Percentiles rank a stretch among this genome's conserved stretches.
phyloP scores from a whole-genome alignment of 352 stramenopile genomes.

The Globisporangium spinosum region DNA sequence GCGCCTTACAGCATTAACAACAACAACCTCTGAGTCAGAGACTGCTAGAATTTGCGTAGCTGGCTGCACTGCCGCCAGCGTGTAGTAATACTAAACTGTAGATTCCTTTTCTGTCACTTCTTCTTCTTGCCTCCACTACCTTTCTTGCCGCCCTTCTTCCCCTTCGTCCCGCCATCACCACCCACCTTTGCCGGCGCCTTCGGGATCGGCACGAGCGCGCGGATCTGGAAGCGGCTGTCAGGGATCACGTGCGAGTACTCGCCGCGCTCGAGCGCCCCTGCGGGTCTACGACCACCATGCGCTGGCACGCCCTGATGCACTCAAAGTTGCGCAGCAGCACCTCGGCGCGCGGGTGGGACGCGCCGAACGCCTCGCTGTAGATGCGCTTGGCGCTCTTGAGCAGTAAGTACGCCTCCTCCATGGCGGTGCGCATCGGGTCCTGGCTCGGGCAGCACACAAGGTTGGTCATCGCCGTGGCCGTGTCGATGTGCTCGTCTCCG shows the following conservation, averaged over 20 bases:
- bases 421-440: conserved; percentile 20
- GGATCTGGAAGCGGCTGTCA: conserved; percentile 61
- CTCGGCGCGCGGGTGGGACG: conserved; percentile 39
- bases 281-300: conserved; percentile 42
- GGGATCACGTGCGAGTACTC: conserved; percentile 65
- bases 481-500: conserved; percentile 45
- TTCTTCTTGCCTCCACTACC: conserved; percentile 36
- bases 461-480: conserved; percentile 73
- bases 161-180: conserved; percentile 28
- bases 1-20: neutral
- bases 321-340: conserved; percentile 49
- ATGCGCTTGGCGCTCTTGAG: conserved; percentile 47
- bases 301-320: conserved; percentile 34
- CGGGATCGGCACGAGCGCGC: conserved; percentile 39
- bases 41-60: neutral
- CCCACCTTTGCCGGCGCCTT: conserved; percentile 15
- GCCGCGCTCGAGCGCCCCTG: conserved; percentile 37
- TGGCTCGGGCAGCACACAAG: conserved; percentile 65
- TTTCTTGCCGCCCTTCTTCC: conserved; percentile 19
- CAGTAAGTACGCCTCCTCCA: conserved; percentile 58
- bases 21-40: neutral
- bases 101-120: conserved; percentile 10
- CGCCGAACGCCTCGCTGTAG: conserved; percentile 43
- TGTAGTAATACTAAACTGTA: neutral
- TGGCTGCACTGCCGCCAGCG: neutral